Conservation (phyloP, 305 asterid genomes). For the Withania somnifera region DNA sequence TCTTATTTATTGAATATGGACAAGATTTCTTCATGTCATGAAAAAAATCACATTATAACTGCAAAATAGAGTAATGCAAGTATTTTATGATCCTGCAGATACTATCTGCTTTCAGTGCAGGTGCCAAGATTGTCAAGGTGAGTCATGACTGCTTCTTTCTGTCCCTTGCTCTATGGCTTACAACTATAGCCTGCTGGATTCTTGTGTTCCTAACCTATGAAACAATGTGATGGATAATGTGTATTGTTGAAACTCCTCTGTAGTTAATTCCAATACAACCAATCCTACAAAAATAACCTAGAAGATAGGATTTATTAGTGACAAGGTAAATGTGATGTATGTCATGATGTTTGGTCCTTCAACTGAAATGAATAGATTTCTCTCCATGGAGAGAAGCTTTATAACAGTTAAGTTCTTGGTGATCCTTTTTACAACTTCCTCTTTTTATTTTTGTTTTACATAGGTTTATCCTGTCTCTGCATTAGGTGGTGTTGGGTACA, state of each 20-base stretch:
- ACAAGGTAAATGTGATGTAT: neutral
- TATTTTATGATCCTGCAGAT: slow-evolving; percentile 37
- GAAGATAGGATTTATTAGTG: too few relatives aligned
- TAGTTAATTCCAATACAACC: neutral
- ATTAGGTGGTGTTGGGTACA: slow-evolving; percentile 58
- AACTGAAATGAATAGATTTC: neutral
- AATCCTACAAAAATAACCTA: neutral
- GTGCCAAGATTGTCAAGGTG: slow-evolving; percentile 73
- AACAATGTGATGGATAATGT: neutral
- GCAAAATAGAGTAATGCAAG: slow-evolving; percentile 4
- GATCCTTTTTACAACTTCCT: neutral
- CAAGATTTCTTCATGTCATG: neutral
- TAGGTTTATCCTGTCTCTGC: slow-evolving; percentile 78
- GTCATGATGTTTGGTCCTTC: neutral
- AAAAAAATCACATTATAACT: neutral
- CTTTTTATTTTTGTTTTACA: slow-evolving; percentile 1
- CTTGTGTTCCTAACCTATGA: neutral
- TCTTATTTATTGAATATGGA: neutral
- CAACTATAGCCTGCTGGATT: neutral
- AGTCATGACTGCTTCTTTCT: neutral
- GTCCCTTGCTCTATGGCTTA: neutral
- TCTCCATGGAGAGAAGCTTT: neutral
- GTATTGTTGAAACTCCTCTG: neutral
- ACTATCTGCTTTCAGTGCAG: slow-evolving; percentile 50
- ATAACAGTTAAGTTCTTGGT: neutral